Evolutionary conservation across 805 yeast genomes (phyloP).

Genomic region (Starmerella asiatica): DNA sequence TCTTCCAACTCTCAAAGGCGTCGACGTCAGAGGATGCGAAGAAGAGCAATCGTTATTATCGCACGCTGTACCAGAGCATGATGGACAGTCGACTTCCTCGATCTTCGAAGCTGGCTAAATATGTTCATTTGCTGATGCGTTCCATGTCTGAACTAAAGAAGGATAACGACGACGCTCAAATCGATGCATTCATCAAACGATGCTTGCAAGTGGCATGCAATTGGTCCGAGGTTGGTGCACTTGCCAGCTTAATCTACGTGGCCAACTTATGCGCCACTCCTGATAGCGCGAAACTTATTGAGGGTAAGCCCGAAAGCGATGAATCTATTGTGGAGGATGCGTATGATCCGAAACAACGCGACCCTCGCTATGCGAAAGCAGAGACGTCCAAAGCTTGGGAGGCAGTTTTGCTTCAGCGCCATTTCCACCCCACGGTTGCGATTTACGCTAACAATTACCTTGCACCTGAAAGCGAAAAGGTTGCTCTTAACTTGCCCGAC

Average conservation of each 20-base stretch:
- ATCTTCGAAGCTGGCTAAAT: slow-evolving; percentile 90
- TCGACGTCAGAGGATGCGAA: slow-evolving; percentile 26
- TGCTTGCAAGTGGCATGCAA: slow-evolving; percentile 69
- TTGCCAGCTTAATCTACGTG: slow-evolving; percentile 19
- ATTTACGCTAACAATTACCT: slow-evolving; percentile 59
- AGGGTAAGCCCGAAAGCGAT: slow-evolving; percentile 40
- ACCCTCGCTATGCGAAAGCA: slow-evolving; percentile 86
- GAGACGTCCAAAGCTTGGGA: slow-evolving; percentile 79
- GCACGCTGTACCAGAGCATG: slow-evolving; percentile 79
- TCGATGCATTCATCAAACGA: slow-evolving; percentile 82
- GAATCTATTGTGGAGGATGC: slow-evolving; percentile 12
- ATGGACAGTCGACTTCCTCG: slow-evolving; percentile 67
- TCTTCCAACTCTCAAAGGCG: slow-evolving; percentile 60
- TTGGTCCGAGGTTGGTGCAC: slow-evolving; percentile 79
- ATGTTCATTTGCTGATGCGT: slow-evolving; percentile 71
- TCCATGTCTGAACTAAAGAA: slow-evolving; percentile 43
- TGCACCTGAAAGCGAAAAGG: slow-evolving; percentile 27
- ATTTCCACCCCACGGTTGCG: slow-evolving; percentile 86
- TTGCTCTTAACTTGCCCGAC: slow-evolving; percentile 58
- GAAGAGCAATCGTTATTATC: slow-evolving; percentile 47
- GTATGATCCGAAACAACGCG: slow-evolving; percentile 82
- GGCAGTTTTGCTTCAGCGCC: slow-evolving; percentile 52
- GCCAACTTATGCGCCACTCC: slow-evolving; percentile 31
- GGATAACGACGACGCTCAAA: slow-evolving; percentile 49
- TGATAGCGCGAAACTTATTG: slow-evolving; percentile 33